Conservation (phyloP, 2,329 filamentous ascomycete genomes). For the Fusarium nygamai region DNA sequence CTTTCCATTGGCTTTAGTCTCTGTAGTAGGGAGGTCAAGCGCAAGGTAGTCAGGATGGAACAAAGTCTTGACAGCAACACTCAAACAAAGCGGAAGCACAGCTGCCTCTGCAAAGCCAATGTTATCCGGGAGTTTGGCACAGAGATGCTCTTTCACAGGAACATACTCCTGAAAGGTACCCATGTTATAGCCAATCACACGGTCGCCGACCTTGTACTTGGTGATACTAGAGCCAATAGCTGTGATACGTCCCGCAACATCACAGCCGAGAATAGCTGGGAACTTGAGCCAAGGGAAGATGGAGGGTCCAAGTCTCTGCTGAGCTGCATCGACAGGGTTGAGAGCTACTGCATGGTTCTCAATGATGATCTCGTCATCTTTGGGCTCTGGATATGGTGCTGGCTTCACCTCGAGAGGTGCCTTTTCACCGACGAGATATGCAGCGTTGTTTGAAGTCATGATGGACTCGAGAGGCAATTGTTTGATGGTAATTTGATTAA, state of each 20-base stretch:
- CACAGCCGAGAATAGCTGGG: constrained; percentile 9
- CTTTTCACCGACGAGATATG: neutral
- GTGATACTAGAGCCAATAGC: neutral
- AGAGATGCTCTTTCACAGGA: neutral
- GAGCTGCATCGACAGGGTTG: constrained; percentile 10
- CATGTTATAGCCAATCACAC: neutral
- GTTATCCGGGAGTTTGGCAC: neutral
- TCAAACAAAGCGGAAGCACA: constrained; percentile 1
- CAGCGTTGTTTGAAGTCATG: constrained; percentile 9
- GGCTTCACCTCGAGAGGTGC: neutral
- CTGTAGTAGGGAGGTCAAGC: neutral
- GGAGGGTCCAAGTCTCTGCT: constrained; percentile 6
- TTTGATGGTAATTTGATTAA: too few relatives aligned
- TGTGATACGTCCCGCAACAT: constrained; percentile 3
- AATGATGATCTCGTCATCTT: constrained; percentile 3
- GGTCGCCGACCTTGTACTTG: constrained; percentile 6
- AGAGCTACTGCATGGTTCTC: constrained; percentile 9
- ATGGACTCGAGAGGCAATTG: neutral
- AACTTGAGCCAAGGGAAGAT: constrained; percentile 19
- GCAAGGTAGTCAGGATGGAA: constrained; percentile 14
- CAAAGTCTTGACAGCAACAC: constrained; percentile 12
- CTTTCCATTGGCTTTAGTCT: neutral
- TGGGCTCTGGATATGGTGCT: neutral
- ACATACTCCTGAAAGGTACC: constrained; percentile 11
- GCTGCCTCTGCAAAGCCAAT: neutral